Evolutionary conservation across 306 rosid species (phyloP), one percentile per base, ranked within the genome.

Genomic region (Trifolium pratense): DNA sequence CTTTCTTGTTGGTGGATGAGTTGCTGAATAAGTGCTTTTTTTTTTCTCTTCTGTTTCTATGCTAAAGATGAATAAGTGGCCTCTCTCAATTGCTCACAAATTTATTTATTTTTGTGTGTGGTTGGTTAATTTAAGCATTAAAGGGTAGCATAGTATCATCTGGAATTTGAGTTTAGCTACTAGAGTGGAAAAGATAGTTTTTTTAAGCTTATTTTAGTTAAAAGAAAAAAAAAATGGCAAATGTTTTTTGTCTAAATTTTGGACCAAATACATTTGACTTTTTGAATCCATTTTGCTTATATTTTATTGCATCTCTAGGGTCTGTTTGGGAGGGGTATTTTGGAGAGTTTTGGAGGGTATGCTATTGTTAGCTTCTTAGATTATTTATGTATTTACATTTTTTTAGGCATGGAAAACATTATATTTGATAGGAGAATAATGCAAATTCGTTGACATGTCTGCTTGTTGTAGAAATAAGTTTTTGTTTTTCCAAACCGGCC

Each of bases 1-100:
- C 70, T 42, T 75, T 59, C 6, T 49, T 58, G 67, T 29, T 53
- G 25, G 13, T 61, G 46, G 36, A n/a, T n/a, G n/a, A n/a, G n/a
- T n/a, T n/a, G n/a, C n/a, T 78, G 36, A 59, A 25, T n/a, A 13
- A 34, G 13, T 48, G 67, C 5, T 17, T 15, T 26, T 7, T n/a
- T 55, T 79, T 17, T 51, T 21, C 25, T 21, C 9, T 46, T 79
- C 16, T 53, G 34, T 79, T 73, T 73, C 31, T 36, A 14, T 56
- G 63, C 43, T 1, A 56, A 71, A 71, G 9, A 42, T 71, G 39
- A 64, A 31, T 3, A 3, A 12, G 36, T 15, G 34, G 45, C 6
- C 1, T 46, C 14, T 3, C 18, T 48, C 55, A 48, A 5, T 70
- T 78, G 42, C 39, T 69, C 5, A 39, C 18, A n/a, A 3, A 14